phyloP scores from a whole-genome alignment of 495 filamentous ascomycete genomes.

The Penicillium herquei region DNA sequence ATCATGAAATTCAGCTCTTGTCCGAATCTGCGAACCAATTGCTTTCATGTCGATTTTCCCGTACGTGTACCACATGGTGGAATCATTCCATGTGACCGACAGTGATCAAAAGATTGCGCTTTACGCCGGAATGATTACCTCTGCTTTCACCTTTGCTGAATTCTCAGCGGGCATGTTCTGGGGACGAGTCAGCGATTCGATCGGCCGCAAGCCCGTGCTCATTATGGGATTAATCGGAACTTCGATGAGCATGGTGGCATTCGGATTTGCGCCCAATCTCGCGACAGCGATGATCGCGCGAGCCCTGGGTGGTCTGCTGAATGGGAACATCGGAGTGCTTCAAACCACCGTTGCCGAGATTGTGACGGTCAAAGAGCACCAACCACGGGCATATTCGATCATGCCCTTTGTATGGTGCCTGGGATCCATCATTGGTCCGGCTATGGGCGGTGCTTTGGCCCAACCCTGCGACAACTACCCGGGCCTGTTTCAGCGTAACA shows the following conservation, averaged over 20 bases:
- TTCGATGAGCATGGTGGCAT: conserved; percentile 87
- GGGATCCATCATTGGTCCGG: conserved; percentile 86
- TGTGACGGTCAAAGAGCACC: conserved; percentile 86
- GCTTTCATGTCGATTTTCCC: conserved; percentile 99
- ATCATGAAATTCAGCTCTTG: conserved; percentile 62
- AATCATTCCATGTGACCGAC: conserved; percentile 80
- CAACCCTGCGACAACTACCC: conserved; percentile 83
- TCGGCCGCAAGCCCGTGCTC: conserved; percentile 91
- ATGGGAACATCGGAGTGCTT: conserved; percentile 94
- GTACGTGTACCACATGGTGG: conserved; percentile 97
- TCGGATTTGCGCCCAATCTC: conserved; percentile 86
- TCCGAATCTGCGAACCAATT: conserved; percentile 96
- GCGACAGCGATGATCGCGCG: conserved; percentile 82
- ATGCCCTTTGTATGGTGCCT: conserved; percentile 99
- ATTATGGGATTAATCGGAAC: conserved; percentile 86
- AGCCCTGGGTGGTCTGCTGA: conserved; percentile 86
- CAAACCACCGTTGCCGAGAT: conserved; percentile 94
- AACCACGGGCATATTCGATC: conserved; percentile 88
- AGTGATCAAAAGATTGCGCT: conserved; percentile 79
- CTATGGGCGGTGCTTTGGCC: conserved; percentile 85
- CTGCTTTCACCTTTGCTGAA: conserved; percentile 93
- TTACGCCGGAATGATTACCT: conserved; percentile 96
- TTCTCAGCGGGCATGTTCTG: conserved; percentile 87
- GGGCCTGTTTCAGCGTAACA: conserved; percentile 65
- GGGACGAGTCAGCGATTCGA: conserved; percentile 87